Base-by-base conservation (phyloP, 208 protist genomes). In the Borovskyia barvae region DNA sequence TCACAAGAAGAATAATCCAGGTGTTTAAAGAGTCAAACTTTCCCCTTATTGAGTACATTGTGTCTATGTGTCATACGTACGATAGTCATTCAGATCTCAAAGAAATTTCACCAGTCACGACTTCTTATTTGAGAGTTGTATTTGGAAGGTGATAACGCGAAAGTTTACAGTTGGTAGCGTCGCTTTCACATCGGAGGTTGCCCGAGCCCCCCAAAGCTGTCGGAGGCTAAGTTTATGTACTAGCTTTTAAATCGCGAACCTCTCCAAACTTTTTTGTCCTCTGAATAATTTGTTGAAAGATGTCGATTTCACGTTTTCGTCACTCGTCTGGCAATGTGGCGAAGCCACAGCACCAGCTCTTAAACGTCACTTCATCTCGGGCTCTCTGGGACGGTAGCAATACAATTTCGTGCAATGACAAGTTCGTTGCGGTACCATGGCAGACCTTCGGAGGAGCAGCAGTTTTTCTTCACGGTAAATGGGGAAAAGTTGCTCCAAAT, bases 331-430 rank as follows among this genome's bases (percentile, higher is more conserved):
- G 70, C 12, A 49, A 72, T 5, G 53, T 74, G 6, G 49, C 75
- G 17, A 65, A 74, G 51, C 58, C 60, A 7, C 75, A 87, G 41
- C 64, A 24, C 1, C 61, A 80, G n/a, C 69, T 80, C 47, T 47
- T 71, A 0, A 66, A 74, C 36, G 24, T 75, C 3, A 35, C 40
- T 14, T 77, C 78, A 0, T 77, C 75, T 0, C 53, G 46, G 2
- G 72, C 75, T 0, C 57, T 90, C 40, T 93, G 81, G 82, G 82
- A 87, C 15, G 72, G 75, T 37, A 85, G 76, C 40, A 89, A 92
- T 61, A 75, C 75, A 3, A 77, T 92, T 40, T 65, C 78, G 15
- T 86, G 75, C 45, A 90, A 76, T 51, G 77, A 85, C 12, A 56
- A 61, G 46, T 90, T 85, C 66, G 55, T 93, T 41, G 80, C 82